Base-by-base conservation (phyloP, 2,329 filamentous ascomycete genomes). In the Pleoardoris graminearum region DNA sequence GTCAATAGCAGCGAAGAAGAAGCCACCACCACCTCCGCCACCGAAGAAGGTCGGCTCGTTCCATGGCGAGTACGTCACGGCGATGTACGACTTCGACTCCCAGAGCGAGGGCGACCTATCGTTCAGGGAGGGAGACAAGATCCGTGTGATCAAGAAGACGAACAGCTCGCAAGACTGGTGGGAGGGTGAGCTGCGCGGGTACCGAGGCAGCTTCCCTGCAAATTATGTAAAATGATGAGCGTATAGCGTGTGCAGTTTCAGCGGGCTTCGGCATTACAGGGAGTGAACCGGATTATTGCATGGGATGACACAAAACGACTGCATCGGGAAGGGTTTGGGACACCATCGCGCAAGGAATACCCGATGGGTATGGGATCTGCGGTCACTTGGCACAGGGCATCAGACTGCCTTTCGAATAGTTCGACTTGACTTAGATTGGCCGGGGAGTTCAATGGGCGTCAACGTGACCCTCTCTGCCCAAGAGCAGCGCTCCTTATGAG, bases 131-230 rank as follows among this genome's bases (percentile, higher is more conserved):
- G 90, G 90, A 1, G 90, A 94, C 65, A 79, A 82, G 44, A 95
- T 95, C 61, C 83, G 80, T 39, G 86, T 95, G 3, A 67, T 91
- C 27, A 89, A 89, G 76, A 90, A 88, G 76, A 94, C 90, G 2
- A 82, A 84, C 6, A 91, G 86, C 55, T 87, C 85, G 19, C 88
- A 94, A 73, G 90, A 94, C 68, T 95, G 90, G 90, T 95, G 90
- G 90, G 83, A 90, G 56, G 90, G 90, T 11, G 89, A 94, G 71
- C 58, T 92, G 12, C 78, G 79, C 35, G 90, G 90, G 0, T 71
- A 78, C 22, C 82, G 80, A 66, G 90, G 90, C 3, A 85, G 79
- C 60, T 95, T 95, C 68, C 90, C 90, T 1, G 90, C 90, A 6
- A 95, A 95, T 72, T 95, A 95, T 74, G 90, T 87, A 66, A 81